Evolutionary conservation across 169 alveolate species (phyloP).

Genomic region (Plasmodium yoelii): DNA sequence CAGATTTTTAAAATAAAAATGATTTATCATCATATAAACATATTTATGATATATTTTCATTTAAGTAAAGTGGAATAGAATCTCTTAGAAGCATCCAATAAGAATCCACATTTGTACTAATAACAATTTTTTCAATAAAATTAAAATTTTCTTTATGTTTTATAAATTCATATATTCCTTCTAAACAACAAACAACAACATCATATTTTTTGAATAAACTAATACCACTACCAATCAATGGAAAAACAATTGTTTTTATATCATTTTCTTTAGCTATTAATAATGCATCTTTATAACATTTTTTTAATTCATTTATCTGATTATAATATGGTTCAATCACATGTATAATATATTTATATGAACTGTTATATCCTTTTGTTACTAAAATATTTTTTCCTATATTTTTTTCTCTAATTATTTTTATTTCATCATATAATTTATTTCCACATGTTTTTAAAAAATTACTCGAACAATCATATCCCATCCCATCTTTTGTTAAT

Average conservation of each 20-base stretch:
- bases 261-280: conserved; percentile 45
- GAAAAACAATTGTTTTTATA: conserved; percentile 64
- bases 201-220: conserved; percentile 74
- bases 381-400: conserved; percentile 46
- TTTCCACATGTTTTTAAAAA: conserved; percentile 76
- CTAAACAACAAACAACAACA: conserved; percentile 68
- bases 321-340: conserved; percentile 73
- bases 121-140: conserved; percentile 60
- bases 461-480: conserved; percentile 77
- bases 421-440: conserved; percentile 38
- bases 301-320: conserved; percentile 52
- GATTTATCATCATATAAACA: neutral
- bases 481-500: conserved; percentile 68
- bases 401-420: conserved; percentile 30
- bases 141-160: conserved; percentile 57
- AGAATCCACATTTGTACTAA: conserved; percentile 58
- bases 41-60: conserved; percentile 8
- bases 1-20: neutral
- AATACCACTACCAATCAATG: conserved; percentile 75
- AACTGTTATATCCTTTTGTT: conserved; percentile 75
- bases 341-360: conserved; percentile 70
- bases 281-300: conserved; percentile 55
- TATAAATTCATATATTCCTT: conserved; percentile 72
- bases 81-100: conserved; percentile 73
- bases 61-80: conserved; percentile 50